phyloP scores from a whole-genome alignment of 208 protist genomes.

The Porcisia hertigi region DNA sequence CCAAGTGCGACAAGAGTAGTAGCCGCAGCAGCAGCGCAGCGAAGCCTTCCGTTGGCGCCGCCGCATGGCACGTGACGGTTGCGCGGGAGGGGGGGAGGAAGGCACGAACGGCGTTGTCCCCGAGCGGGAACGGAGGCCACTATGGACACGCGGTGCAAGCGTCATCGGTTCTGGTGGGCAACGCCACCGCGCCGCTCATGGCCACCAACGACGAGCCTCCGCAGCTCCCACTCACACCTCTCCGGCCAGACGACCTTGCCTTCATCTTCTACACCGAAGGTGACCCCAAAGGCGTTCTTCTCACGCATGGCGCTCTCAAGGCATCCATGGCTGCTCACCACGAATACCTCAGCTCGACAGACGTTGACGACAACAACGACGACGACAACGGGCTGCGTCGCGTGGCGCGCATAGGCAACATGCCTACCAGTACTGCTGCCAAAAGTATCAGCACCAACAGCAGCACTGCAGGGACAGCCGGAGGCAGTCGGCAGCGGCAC shows the following conservation, averaged over 20 bases:
- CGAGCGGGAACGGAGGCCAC: background rate
- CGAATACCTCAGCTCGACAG: constrained; percentile 33
- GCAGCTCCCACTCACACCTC: constrained; percentile 19
- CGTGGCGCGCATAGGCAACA: background rate
- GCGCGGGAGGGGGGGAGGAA: background rate
- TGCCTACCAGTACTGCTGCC: background rate
- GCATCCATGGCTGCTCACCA: constrained; percentile 42
- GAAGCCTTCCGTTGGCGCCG: background rate
- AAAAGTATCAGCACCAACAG: background rate
- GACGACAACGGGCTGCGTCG: constrained; percentile 14
- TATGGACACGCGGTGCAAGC: no score
- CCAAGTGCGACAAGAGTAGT: background rate
- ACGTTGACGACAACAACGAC: constrained; percentile 7
- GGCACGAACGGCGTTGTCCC: background rate
- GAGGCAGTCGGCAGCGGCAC: background rate
- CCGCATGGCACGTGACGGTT: background rate
- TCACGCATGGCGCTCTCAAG: constrained; percentile 69
- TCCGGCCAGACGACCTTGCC: constrained; percentile 49
- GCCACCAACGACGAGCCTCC: background rate
- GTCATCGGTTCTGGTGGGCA: background rate
- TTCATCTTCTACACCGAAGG: constrained; percentile 86
- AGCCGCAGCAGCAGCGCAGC: background rate
- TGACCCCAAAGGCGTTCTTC: constrained; percentile 79
- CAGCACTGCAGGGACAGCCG: background rate
- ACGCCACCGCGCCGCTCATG: background rate